phyloP scores from a whole-genome alignment of 441 rosid genomes.

The Codiaeum variegatum region DNA sequence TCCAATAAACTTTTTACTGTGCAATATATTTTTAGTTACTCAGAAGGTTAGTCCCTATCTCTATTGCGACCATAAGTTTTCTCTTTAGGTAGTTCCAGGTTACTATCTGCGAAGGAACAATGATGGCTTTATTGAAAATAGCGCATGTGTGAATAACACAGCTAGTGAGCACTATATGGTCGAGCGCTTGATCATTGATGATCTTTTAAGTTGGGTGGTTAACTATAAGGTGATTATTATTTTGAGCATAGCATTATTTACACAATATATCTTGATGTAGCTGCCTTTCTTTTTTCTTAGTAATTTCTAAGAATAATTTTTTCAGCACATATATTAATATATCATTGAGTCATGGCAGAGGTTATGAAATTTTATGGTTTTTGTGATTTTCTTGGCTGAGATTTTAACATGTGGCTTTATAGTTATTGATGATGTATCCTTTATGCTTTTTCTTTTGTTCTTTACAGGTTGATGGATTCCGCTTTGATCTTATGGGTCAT shows the following conservation, averaged over 20 bases:
- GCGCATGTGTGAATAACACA: constrained; percentile 88
- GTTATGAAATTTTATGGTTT: neutral
- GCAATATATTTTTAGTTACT: neutral
- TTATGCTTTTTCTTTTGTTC: constrained; percentile 16
- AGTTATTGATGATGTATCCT: constrained; percentile 13
- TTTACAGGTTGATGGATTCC: constrained; percentile 91
- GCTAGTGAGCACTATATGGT: constrained; percentile 99
- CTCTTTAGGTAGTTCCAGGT: constrained; percentile 87
- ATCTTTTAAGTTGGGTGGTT: constrained; percentile 77
- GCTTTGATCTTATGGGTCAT: constrained; percentile 98
- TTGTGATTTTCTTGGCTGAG: neutral
- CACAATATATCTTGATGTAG: constrained; percentile 4
- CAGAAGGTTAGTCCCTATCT: neutral
- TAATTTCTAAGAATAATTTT: neutral
- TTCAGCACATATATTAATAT: neutral
- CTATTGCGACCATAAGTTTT: constrained; percentile 20
- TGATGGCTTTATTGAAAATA: constrained; percentile 79
- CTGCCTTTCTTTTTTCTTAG: neutral
- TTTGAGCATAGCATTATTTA: neutral
- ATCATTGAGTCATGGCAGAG: constrained; percentile 3
- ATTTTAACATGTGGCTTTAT: constrained; percentile 11
- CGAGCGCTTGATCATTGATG: constrained; percentile 82
- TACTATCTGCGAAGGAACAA: constrained; percentile 87
- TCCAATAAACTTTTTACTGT: neutral
- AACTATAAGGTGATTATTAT: constrained; percentile 71